Evolutionary conservation across 768 basidiomycete genomes (phyloP).

Genomic region (Tylopilus vinaceipallidus): DNA sequence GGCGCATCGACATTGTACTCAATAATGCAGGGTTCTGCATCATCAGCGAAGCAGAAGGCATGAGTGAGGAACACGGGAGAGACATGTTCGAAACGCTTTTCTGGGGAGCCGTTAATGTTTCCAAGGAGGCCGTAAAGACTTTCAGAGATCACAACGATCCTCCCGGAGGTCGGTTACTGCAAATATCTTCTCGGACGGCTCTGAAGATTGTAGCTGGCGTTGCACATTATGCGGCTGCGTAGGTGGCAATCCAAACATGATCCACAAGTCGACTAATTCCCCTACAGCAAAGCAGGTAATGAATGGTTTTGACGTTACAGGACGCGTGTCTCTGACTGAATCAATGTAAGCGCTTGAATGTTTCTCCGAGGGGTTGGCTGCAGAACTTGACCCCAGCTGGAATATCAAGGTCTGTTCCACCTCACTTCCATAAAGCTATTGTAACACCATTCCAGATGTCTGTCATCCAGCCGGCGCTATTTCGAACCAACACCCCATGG

Average conservation of each 20-base stretch:
- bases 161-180: slow-evolving; percentile 38
- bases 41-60: slow-evolving; percentile 39
- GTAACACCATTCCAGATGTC: slow-evolving; percentile 17
- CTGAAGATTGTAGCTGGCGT: slow-evolving; percentile 21
- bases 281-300: slow-evolving; percentile 27
- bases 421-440: neutral
- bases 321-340: neutral
- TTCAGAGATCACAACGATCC: slow-evolving; percentile 42
- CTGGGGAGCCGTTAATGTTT: slow-evolving; percentile 36
- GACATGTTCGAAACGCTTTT: slow-evolving; percentile 40
- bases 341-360: slow-evolving; percentile 37
- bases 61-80: slow-evolving; percentile 33
- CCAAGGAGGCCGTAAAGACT: slow-evolving; percentile 30
- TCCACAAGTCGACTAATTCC: slow-evolving; percentile 1
- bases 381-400: slow-evolving; percentile 46
- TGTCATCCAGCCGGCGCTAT: slow-evolving; percentile 24
- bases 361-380: slow-evolving; percentile 36
- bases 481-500: slow-evolving; percentile 22
- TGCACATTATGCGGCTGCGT: slow-evolving; percentile 28
- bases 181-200: slow-evolving; percentile 32
- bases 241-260: slow-evolving; percentile 7
- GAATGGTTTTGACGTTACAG: neutral
- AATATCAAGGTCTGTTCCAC: slow-evolving; percentile 40
- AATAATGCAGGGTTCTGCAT: slow-evolving; percentile 40
- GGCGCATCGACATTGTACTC: slow-evolving; percentile 44